Evolutionary conservation across 2,329 filamentous ascomycete genomes (phyloP).

Genomic region (Leptographium galeiforme): DNA sequence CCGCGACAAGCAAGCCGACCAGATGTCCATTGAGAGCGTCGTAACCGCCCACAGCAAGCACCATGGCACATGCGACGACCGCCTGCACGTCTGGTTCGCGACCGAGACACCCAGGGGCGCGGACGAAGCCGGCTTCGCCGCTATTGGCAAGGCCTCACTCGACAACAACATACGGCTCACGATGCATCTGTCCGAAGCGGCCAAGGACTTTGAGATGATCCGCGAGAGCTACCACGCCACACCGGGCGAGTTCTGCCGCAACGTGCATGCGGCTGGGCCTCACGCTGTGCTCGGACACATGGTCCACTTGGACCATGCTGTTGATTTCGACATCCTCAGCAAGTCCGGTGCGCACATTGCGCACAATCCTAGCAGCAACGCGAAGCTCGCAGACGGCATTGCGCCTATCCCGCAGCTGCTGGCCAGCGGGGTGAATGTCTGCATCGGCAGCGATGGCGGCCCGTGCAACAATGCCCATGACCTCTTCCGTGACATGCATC

Average conservation of each 20-base stretch:
- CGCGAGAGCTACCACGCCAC: background rate
- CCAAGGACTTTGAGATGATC: background rate
- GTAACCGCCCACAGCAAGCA: background rate
- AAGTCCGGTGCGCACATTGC: background rate
- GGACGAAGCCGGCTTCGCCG: background rate
- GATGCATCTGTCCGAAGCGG: background rate
- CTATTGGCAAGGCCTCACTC: background rate
- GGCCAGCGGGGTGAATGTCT: slow-evolving; percentile 15
- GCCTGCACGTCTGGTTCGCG: slow-evolving; percentile 1
- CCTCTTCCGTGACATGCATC: slow-evolving; percentile 14
- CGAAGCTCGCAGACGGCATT: slow-evolving; percentile 3
- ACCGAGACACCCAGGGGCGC: background rate
- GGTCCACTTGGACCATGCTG: background rate
- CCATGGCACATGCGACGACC: background rate
- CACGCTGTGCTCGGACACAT: slow-evolving; percentile 2
- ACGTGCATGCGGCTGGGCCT: background rate
- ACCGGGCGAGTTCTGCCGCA: background rate
- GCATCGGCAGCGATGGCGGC: slow-evolving; percentile 18
- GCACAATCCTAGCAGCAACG: slow-evolving; percentile 2
- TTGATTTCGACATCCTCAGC: background rate
- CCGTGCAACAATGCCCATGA: slow-evolving; percentile 12
- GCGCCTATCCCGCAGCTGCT: slow-evolving; percentile 9
- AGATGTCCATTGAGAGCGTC: background rate
- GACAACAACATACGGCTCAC: background rate
- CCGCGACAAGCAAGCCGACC: background rate